phyloP scores from a whole-genome alignment of 2,329 filamentous ascomycete genomes.

The Fusarium dimerum region DNA sequence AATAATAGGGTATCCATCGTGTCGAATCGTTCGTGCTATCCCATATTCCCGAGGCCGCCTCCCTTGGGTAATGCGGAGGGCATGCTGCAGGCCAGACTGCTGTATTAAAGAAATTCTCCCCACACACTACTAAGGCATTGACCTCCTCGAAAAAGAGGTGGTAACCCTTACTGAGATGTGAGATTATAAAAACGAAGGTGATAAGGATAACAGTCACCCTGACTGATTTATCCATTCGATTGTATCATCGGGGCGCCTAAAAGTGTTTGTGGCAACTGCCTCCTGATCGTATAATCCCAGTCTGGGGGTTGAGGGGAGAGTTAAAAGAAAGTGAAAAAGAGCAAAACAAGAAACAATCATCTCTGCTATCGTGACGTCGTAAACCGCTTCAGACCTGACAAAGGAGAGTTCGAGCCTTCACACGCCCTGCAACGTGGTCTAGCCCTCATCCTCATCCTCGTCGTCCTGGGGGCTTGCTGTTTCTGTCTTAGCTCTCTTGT shows the following conservation, averaged over 20 bases:
- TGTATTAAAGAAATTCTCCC: conserved; percentile 36
- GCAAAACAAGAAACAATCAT: conserved; percentile 26
- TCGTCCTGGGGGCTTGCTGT: conserved; percentile 38
- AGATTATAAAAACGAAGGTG: conserved; percentile 14
- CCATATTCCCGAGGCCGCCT: conserved; percentile 32
- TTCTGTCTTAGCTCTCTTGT: conserved; percentile 61
- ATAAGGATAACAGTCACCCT: conserved; percentile 12
- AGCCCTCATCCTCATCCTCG: conserved; percentile 48
- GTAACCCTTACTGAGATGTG: conserved; percentile 5
- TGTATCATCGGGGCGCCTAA: background rate
- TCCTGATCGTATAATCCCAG: conserved; percentile 2
- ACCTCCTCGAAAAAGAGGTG: background rate
- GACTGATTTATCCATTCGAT: conserved; percentile 11
- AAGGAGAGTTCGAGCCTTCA: conserved; percentile 27
- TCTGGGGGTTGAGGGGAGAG: conserved; percentile 7
- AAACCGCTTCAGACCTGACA: conserved; percentile 33
- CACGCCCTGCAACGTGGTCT: conserved; percentile 19
- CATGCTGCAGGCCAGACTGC: conserved; percentile 40
- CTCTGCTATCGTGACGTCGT: conserved; percentile 39
- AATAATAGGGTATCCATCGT: conserved; percentile 44
- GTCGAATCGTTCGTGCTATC: conserved; percentile 45
- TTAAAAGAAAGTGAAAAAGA: conserved; percentile 15
- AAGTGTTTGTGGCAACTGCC: conserved; percentile 3
- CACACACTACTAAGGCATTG: conserved; percentile 6
- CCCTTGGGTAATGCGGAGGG: conserved; percentile 20